Evolutionary conservation across 2,329 filamentous ascomycete genomes (phyloP).

Genomic region (Rhinocladiella similis): DNA sequence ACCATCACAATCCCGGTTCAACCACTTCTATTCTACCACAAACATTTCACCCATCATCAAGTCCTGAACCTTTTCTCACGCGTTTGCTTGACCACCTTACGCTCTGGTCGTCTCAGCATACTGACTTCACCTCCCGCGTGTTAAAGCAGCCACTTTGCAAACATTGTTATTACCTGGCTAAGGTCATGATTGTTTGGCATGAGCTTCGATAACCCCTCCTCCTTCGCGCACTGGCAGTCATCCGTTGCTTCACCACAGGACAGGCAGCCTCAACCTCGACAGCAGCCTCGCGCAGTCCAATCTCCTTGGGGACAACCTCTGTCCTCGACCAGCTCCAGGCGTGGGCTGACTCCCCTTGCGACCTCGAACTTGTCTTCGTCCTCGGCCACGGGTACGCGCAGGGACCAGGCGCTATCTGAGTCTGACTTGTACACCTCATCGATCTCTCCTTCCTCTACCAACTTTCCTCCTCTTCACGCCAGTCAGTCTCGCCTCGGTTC

Average conservation of each 20-base stretch:
- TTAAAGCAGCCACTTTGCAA: background rate
- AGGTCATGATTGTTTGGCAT: constrained; percentile 32
- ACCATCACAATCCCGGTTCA: background rate
- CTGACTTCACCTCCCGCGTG: background rate
- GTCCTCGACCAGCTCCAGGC: constrained; percentile 56
- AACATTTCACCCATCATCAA: background rate
- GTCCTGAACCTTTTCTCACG: background rate
- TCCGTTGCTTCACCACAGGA: constrained; percentile 18
- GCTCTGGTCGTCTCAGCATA: background rate
- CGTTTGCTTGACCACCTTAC: background rate
- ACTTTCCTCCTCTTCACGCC: constrained; percentile 17
- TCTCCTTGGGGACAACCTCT: constrained; percentile 58
- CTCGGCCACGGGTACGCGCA: constrained; percentile 28
- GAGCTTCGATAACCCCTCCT: constrained; percentile 30
- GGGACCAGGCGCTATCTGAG: constrained; percentile 11
- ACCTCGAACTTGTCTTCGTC: constrained; percentile 49
- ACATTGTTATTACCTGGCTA: constrained; percentile 15
- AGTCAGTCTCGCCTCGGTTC: constrained; percentile 17
- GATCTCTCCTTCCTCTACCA: constrained; percentile 11
- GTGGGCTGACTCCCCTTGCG: constrained; percentile 59
- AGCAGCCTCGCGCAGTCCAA: constrained; percentile 36
- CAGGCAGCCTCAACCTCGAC: constrained; percentile 13
- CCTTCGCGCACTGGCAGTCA: constrained; percentile 24
- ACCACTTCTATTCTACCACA: background rate
- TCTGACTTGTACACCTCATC: constrained; percentile 14